A percentile compares a stretch with the other conserved stretches of the same genome.
Evolutionary conservation across 768 basidiomycete species (phyloP).

Genomic region (Lentinula sp.): DNA sequence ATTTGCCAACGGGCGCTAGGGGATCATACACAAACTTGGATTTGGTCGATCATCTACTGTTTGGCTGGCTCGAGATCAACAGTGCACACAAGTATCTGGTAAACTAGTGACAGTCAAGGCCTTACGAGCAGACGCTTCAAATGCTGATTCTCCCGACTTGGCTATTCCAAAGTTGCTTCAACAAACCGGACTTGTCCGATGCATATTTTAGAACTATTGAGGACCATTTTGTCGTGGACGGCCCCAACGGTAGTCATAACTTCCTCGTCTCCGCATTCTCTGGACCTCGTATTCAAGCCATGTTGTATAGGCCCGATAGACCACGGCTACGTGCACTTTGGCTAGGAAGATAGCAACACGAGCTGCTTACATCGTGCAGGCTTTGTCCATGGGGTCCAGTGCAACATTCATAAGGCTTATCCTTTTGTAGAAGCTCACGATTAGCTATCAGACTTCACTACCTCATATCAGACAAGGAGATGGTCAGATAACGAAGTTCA

Average conservation of each 20-base stretch:
- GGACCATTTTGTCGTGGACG: constrained; percentile 32
- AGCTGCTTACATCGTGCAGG: neutral
- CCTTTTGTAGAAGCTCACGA: neutral
- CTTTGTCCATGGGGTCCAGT: neutral
- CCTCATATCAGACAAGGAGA: neutral
- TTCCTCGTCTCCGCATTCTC: constrained; percentile 36
- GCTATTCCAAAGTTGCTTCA: constrained; percentile 10
- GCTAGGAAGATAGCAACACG: neutral
- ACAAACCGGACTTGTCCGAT: neutral
- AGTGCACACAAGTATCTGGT: constrained; percentile 1
- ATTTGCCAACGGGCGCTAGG: constrained; percentile 35
- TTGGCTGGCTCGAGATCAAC: constrained; percentile 26
- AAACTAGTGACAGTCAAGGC: constrained; percentile 46
- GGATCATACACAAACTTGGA: constrained; percentile 43
- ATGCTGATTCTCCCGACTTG: neutral
- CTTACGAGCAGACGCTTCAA: constrained; percentile 21
- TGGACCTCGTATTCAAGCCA: constrained; percentile 18
- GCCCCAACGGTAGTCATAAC: constrained; percentile 35
- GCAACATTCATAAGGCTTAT: neutral
- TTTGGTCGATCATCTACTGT: constrained; percentile 36
- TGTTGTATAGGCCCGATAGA: neutral
- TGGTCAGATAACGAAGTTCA: neutral
- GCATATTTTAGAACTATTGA: neutral
- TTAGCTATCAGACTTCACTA: neutral
- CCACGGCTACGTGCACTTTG: neutral